Percentiles rank a stretch among this genome's conserved stretches.
Conservation (phyloP, 2,329 filamentous ascomycete genomes). For the Aspergillus sp. region DNA sequence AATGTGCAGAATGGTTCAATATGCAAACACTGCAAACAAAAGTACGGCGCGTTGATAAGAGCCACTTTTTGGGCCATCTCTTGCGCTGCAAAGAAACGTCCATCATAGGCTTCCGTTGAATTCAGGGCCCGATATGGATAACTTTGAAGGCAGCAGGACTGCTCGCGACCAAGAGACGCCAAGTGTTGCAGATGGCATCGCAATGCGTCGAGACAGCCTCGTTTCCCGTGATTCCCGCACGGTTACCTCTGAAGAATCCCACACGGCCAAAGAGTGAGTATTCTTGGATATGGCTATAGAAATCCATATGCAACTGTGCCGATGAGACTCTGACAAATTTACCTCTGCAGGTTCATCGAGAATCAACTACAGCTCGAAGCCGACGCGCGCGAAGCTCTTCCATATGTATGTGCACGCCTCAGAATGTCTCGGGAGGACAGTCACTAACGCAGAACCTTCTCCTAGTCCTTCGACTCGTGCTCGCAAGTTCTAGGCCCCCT, state of each 20-base stretch:
- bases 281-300: not conserved
- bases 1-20: no score
- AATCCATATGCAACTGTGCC: not conserved
- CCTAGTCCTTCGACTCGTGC: constrained; percentile 83
- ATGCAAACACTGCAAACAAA: constrained; percentile 25
- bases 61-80: not conserved
- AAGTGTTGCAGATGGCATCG: constrained; percentile 7
- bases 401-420: constrained; percentile 59
- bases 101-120: not conserved
- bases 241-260: constrained; percentile 55
- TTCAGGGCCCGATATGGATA: constrained; percentile 15
- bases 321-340: not conserved
- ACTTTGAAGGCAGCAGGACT: constrained; percentile 5
- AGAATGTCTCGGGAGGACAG: not conserved
- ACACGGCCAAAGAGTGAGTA: constrained; percentile 65
- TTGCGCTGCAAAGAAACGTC: not conserved
- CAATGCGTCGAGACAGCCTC: constrained; percentile 31
- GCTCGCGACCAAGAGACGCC: constrained; percentile 9
- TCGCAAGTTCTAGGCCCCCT: constrained; percentile 84
- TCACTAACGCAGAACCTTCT: constrained; percentile 8
- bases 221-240: constrained; percentile 60
- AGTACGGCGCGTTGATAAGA: constrained; percentile 7
- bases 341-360: constrained; percentile 64
- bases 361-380: constrained; percentile 85
- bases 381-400: constrained; percentile 88